Evolutionary conservation across 495 filamentous ascomycete species (phyloP), one percentile per base, ranked within the genome.

Genomic region (Jackrogersella minutella): DNA sequence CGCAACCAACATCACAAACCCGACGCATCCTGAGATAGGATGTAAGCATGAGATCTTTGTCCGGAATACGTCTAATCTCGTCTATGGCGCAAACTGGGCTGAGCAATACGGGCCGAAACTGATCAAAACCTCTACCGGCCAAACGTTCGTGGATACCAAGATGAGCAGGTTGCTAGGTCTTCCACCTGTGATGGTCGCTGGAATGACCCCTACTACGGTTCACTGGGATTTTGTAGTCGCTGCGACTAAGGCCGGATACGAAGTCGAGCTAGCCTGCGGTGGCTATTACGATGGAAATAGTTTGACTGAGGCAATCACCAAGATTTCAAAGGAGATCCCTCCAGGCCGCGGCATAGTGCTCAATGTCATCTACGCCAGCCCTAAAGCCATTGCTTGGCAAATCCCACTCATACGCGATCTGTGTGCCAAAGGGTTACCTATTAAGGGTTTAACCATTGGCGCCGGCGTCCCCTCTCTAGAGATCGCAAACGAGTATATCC

Each of bases 151-250:
- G 14, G 90, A 94, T 76, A 96, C 92, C 24, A 93, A 92, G 80
- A 93, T 95, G 88, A 93, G 90, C 73, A 81, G 92, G 65, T 77
- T 93, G 28, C 79, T 95, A 26, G 91, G 92, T 33, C 83, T 92
- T 19, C 91, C 92, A 1, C 92, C 94, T 0, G 81, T 98, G 50
- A 91, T 97, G 88, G 92, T 97, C 11, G 92, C 94, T 31, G 94
- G 93, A 71, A 98, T 98, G 94, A 98, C 93, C 2, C 94, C 93
- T 13, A 90, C 88, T 65, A 98, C 93, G 13, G 93, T 97, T 1
- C 87, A 93, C 24, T 97, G 92, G 92, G 92, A 97, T 72, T 97
- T 98, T 69, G 91, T 97, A 34, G 91, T 92, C n/a, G 91, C 93
- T 1, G 93, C 91, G 0, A 97, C 96, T 90, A 96, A 93, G 60